Evolutionary conservation across 371 early-diverging fungal species (phyloP), one percentile per base, ranked within the genome.

Genomic region (Lichtheimia corymbifera): DNA sequence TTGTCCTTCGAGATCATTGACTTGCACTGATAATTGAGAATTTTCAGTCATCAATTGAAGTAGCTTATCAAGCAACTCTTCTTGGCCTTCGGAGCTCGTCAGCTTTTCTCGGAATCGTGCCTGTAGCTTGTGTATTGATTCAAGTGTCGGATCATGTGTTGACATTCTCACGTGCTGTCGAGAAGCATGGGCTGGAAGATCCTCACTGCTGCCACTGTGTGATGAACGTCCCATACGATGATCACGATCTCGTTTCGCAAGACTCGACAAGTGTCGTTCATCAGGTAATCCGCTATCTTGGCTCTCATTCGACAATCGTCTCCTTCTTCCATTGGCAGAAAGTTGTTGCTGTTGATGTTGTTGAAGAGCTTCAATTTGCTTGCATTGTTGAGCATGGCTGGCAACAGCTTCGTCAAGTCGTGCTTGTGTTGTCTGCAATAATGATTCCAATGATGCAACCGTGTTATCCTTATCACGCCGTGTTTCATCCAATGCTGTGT

Each of bases 1-100:
- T 17, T 76, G 72, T 2, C 66, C 68, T 56, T 77, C 80, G 18
- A 80, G 62, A 15, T 73, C 68, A 28, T 67, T 66, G 44, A 75
- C 69, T 14, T 68, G 68, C 18, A 59, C 62, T 25, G 72, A 18
- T 15, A 79, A 30, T 13, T 76, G 70, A 0, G 64, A 18, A 15
- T 79, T 76, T 30, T 79, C 79, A n/a, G 71, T 67, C 53, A 66
- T 59, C 15, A 73, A 49, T 22, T 72, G 67, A 1, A 50, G 15
- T 0, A 74, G 61, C 28, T 64, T 66, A 6, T 65, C 58, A 4
- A 66, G 13, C 11, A 72, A 44, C 45, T 66, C 71, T 41, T 68
- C 47, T 6, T 65, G 76, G 35, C 59, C 47, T 22, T 61, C 45
- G 40, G 49, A 40, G 24, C 43, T 43, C 9, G 20, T 27, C 14